Conservation (phyloP, 768 basidiomycete species). For the Suillus americanus region DNA sequence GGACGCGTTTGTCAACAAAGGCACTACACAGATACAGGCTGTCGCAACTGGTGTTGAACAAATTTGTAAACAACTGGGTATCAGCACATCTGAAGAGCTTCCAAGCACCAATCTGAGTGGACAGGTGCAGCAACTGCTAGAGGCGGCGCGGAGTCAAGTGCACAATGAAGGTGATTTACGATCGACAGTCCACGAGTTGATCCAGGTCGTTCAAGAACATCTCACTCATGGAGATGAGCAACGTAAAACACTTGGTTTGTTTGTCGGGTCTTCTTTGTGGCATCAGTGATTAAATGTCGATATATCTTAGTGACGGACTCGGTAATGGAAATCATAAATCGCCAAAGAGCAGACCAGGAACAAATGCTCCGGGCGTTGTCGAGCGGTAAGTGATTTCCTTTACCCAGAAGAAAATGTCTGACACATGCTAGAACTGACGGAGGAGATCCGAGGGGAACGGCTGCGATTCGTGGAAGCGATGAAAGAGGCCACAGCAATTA, state of each 20-base stretch:
- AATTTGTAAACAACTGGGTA: constrained; percentile 55
- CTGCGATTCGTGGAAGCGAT: constrained; percentile 91
- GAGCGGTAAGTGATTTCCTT: constrained; percentile 44
- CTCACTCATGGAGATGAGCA: constrained; percentile 39
- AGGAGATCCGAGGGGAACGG: constrained; percentile 84
- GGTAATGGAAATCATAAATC: constrained; percentile 60
- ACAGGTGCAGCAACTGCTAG: constrained; percentile 35
- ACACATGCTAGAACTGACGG: constrained; percentile 59
- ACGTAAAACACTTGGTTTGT: constrained; percentile 39
- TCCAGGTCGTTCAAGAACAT: constrained; percentile 41
- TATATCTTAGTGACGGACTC: constrained; percentile 50
- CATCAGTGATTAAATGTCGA: constrained; percentile 7
- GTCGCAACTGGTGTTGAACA: constrained; percentile 61
- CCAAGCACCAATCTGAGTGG: constrained; percentile 11
- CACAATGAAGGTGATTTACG: constrained; percentile 31
- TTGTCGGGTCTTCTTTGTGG: constrained; percentile 6
- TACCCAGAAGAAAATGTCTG: background rate
- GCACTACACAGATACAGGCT: constrained; percentile 68
- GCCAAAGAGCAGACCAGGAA: constrained; percentile 74
- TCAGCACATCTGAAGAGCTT: constrained; percentile 21
- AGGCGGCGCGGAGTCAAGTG: constrained; percentile 32
- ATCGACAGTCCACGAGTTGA: constrained; percentile 35
- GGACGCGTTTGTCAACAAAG: constrained; percentile 76
- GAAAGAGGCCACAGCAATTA: constrained; percentile 89
- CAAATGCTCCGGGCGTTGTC: constrained; percentile 64